Evolutionary conservation across 352 stramenopile genomes (phyloP), one percentile per base, ranked within the genome.

Genomic region (Albugo laibachii): DNA sequence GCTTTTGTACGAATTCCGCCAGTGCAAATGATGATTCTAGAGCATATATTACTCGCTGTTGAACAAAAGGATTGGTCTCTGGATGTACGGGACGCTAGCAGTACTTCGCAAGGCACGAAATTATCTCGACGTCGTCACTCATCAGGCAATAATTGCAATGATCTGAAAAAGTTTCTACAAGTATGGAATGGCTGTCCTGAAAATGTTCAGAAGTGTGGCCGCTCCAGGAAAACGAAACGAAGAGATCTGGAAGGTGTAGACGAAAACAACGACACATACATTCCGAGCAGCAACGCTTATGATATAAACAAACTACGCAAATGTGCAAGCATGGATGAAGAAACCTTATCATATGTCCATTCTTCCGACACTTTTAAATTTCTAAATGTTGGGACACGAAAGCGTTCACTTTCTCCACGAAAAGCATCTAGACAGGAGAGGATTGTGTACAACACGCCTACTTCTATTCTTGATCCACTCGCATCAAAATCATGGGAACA

Each of bases 1-100:
- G 81, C 69, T 52, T 84, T 78, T 53, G 74, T 80, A 24, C 72
- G 72, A 5, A 61, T 82, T 5, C 63, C 69, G 2, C 49, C 73
- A 13, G 52, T 84, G 0, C 72, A 80, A 31, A 54, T 48, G 2
- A 58, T 63, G 20, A 63, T 84, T 45, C 41, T 80, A 6, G 63
- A 82, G 18, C 55, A 69, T 14, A 62, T 84, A 14, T 82, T 63
- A 21, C 42, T 52, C 12, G 65, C 69, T 5, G 81, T 82, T 24
- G 48, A 58, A 5, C 50, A 56, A 13, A 79, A 76, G 37, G 53
- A 59, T 13, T 84, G 72, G 72, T 43, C 38, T 43, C 8, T 43
- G 20, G 16, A 19, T 24, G 67, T 15, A 54, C 61, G 12, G 55
- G 66, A 16, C 54, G 57, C 15, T 53, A 58, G 1, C 73, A 31